Conservation (phyloP, 2,329 filamentous ascomycete species). For the Xylaria sp. region DNA sequence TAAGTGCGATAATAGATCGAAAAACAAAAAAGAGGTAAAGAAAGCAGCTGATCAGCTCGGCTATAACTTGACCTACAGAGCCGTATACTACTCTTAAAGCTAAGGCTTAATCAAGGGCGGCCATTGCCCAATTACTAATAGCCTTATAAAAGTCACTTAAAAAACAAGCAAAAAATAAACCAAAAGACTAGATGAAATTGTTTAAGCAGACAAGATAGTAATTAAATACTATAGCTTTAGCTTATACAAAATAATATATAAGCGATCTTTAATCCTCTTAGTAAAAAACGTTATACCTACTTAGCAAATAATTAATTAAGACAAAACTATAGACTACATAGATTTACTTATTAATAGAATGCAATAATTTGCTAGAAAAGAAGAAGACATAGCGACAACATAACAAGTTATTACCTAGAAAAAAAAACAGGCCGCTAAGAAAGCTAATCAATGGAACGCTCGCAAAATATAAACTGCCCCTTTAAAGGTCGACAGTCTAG, state of each 20-base stretch:
- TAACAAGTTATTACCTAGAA: not conserved
- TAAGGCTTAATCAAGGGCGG: not conserved
- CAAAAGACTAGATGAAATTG: not conserved
- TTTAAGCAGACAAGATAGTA: not conserved
- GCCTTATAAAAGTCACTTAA: not conserved
- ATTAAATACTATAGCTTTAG: not conserved
- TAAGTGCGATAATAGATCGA: no score
- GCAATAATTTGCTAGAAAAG: not conserved
- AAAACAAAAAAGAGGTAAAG: no score
- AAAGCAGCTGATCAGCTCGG: not conserved
- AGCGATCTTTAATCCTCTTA: not conserved
- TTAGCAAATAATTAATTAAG: not conserved
- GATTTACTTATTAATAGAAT: not conserved
- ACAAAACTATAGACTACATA: not conserved
- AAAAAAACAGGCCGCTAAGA: not conserved
- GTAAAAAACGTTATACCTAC: not conserved
- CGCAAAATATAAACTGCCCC: not conserved
- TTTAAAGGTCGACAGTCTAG: not conserved
- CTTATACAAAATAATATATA: not conserved
- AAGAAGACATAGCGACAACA: not conserved
- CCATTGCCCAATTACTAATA: not conserved
- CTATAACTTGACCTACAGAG: not conserved
- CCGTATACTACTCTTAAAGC: not conserved
- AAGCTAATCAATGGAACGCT: not conserved
- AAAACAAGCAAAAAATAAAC: not conserved